Base-by-base conservation (phyloP, 2,329 filamentous ascomycete species). In the Fusarium piperis region DNA sequence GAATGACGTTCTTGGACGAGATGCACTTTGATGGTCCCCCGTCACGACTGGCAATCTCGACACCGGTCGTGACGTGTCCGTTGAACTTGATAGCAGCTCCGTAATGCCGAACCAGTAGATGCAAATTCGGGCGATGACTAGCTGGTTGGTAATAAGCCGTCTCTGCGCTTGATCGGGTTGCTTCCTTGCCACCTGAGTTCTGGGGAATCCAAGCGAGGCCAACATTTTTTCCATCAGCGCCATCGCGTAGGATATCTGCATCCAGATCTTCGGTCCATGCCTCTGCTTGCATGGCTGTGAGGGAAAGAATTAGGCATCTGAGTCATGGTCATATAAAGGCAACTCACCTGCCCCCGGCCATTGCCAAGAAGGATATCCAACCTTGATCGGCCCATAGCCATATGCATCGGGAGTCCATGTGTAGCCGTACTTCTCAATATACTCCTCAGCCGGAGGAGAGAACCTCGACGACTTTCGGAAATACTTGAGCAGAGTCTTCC, bases 401-500 rank as follows among this genome's bases (percentile, higher is more conserved):
- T 76, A 76, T 4, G 74, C 68, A 16, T 64, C 65, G 9, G 70
- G 35, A 32, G 70, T 30, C 71, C 76, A 71, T 51, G 72, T 20
- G 48, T 74, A 64, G 32, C 75, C 58, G 69, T 76, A 68, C 44
- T 69, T 55, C 33, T 73, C 67, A 12, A 77, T 73, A 4, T 71
- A 72, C 10, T 66, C 63, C 9, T 61, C 23, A 0, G 60, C 32
- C 2, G 74, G 74, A 11, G 74, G 70, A 5, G 44, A 56, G 23
- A 77, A 77, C 2, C 57, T 61, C 0, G 67, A 71, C 2, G 74
- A 76, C 62, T 72, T 73, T 61, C 72, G 62, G 57, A 77, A 51
- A 55, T 77, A 70, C 56, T 67, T 48, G 16, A 55, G 52, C 20
- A 26, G 70, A 36, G n/a, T 76, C 15, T 78, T 71, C 78, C 81